Percentiles rank a stretch among this genome's conserved stretches.
phyloP scores from a whole-genome alignment of 2,329 filamentous ascomycete genomes.

The Diaporthe eres region DNA sequence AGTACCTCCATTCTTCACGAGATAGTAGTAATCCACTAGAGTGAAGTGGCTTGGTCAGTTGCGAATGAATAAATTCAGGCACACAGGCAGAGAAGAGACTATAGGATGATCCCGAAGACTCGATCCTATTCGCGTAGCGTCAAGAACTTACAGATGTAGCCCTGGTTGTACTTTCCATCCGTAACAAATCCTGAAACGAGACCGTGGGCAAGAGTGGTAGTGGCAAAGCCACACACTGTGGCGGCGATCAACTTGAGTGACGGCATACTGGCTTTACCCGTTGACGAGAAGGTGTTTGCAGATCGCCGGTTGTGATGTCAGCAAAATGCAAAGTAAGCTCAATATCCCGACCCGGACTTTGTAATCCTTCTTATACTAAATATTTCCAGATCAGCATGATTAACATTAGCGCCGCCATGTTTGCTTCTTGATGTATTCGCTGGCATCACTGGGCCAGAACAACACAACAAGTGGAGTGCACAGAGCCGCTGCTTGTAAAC shows the following conservation, averaged over 20 bases:
- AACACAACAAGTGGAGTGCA: background rate
- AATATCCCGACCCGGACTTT: background rate
- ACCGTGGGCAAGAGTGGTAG: conserved; percentile 54
- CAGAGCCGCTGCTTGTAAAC: conserved; percentile 18
- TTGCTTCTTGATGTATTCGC: background rate
- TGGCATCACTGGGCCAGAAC: background rate
- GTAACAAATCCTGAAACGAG: conserved; percentile 64
- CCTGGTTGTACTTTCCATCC: conserved; percentile 54
- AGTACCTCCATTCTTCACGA: conserved; percentile 44
- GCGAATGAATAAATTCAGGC: accelerated
- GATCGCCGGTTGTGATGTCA: conserved; percentile 21
- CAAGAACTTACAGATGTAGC: conserved; percentile 42
- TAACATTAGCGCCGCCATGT: background rate
- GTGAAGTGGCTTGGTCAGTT: background rate
- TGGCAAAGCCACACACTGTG: conserved; percentile 44
- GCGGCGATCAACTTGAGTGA: conserved; percentile 21
- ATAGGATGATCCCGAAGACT: background rate
- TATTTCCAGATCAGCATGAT: background rate
- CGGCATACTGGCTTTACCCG: conserved; percentile 19
- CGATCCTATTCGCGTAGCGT: too few species aligned
- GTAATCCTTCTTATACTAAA: conserved; percentile 4
- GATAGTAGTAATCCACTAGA: conserved; percentile 34
- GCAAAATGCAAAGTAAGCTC: background rate
- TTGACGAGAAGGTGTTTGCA: background rate
- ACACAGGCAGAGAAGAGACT: background rate